Evolutionary conservation across 139 green algal genomes (phyloP).

Genomic region (Choricystis sp.): DNA sequence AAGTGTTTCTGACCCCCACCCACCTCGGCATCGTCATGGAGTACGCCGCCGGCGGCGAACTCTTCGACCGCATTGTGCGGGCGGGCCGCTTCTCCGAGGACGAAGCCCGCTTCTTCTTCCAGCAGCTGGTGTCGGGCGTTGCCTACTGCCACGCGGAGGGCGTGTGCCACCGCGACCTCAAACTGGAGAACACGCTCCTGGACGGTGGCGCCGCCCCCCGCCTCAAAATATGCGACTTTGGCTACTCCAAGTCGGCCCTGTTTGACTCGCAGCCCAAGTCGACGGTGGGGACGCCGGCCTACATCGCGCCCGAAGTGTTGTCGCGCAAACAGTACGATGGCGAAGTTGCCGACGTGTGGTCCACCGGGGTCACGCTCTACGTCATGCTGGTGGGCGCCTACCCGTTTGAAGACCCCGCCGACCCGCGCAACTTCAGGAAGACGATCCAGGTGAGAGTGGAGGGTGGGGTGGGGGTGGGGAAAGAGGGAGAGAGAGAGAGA

Average conservation of each 20-base stretch:
- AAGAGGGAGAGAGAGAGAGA: too few species aligned
- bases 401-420: slow-evolving; percentile 90
- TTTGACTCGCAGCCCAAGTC: slow-evolving; percentile 91
- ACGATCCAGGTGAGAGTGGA: slow-evolving; percentile 66
- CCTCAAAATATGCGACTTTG: slow-evolving; percentile 98
- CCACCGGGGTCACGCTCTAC: slow-evolving; percentile 94
- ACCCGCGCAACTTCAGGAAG: slow-evolving; percentile 95
- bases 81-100: slow-evolving; percentile 84
- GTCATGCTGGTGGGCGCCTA: slow-evolving; percentile 97
- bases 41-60: slow-evolving; percentile 71
- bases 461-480: too few species aligned
- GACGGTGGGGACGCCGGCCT: slow-evolving; percentile 97
- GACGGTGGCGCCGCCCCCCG: slow-evolving; percentile 62
- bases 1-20: slow-evolving; percentile 58
- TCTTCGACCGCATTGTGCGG: slow-evolving; percentile 91
- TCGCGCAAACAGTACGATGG: slow-evolving; percentile 75
- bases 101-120: slow-evolving; percentile 97
- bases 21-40: slow-evolving; percentile 73
- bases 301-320: slow-evolving; percentile 93
- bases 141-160: slow-evolving; percentile 85
- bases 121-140: slow-evolving; percentile 92
- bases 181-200: slow-evolving; percentile 96
- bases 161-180: slow-evolving; percentile 93
- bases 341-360: slow-evolving; percentile 94
- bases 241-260: slow-evolving; percentile 59